phyloP scores from a whole-genome alignment of 495 filamentous ascomycete species.

The Cairneyella variabilis region DNA sequence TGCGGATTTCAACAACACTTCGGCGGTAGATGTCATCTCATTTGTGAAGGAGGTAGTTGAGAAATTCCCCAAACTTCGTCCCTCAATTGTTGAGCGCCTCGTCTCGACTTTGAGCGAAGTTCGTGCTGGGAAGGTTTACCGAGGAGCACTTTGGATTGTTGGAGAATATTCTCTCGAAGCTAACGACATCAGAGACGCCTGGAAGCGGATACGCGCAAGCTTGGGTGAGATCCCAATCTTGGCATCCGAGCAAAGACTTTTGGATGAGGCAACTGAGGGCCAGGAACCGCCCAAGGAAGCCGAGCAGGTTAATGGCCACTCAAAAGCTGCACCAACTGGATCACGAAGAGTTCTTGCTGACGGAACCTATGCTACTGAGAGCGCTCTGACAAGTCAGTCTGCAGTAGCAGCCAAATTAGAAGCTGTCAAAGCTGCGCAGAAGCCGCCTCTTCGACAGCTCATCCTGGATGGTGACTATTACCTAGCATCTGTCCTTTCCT shows the following conservation, averaged over 20 bases:
- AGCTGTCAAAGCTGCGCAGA: constrained; percentile 94
- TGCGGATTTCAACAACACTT: constrained; percentile 94
- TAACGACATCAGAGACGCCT: constrained; percentile 91
- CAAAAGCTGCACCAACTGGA: constrained; percentile 63
- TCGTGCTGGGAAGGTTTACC: constrained; percentile 94
- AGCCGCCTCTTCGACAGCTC: constrained; percentile 90
- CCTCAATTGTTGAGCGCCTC: constrained; percentile 80
- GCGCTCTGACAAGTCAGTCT: constrained; percentile 88
- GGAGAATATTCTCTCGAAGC: constrained; percentile 95
- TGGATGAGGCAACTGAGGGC: constrained; percentile 73
- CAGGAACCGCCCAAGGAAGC: constrained; percentile 55
- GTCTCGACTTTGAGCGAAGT: constrained; percentile 92
- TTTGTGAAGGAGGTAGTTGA: constrained; percentile 99
- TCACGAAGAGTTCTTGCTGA: constrained; percentile 92
- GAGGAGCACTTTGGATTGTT: constrained; percentile 95
- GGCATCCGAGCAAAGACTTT: constrained; percentile 86
- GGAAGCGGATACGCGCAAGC: constrained; percentile 92
- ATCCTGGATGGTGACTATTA: constrained; percentile 98
- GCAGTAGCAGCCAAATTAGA: constrained; percentile 86
- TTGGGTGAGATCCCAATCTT: constrained; percentile 97
- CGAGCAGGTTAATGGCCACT: constrained; percentile 77
- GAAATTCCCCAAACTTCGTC: constrained; percentile 88
- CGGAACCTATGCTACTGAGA: constrained; percentile 96
- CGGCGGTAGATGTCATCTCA: constrained; percentile 94
- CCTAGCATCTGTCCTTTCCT: constrained; percentile 88